These are phyloP conservation scores for Barbarea vulgaris DNA, from an alignment of 345 rosid species.

Conservation along the genomic window DNA sequence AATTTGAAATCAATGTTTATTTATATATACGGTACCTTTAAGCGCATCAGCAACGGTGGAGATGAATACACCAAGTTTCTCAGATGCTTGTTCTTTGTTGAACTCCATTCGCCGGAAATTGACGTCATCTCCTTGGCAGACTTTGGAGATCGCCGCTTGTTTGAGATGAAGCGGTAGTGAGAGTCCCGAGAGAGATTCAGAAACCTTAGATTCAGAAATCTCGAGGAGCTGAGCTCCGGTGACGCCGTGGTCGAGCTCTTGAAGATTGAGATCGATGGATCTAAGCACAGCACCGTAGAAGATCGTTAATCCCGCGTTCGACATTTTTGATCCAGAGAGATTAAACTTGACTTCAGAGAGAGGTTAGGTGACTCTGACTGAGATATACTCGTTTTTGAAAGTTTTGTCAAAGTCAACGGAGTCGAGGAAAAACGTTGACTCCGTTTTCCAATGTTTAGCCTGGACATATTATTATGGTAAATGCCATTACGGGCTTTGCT, in stretches of 20 bases:
- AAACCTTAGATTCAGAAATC: slow-evolving; percentile 58
- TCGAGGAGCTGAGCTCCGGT: slow-evolving; percentile 72
- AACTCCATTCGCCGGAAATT: slow-evolving; percentile 48
- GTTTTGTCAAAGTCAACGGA: slow-evolving; percentile 6
- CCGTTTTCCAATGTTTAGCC: not conserved
- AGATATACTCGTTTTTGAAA: slow-evolving; percentile 8
- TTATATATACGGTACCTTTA: slow-evolving; percentile 45
- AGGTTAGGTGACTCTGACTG: not conserved
- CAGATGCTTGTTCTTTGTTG: slow-evolving; percentile 43
- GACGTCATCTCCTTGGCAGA: slow-evolving; percentile 40
- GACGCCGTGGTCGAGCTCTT: slow-evolving; percentile 38
- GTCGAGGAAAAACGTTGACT: slow-evolving; percentile 19
- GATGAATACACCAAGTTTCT: slow-evolving; percentile 51
- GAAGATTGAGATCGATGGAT: slow-evolving; percentile 49
- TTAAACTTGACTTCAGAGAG: slow-evolving; percentile 10
- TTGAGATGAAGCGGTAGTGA: slow-evolving; percentile 62
- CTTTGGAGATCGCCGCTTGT: slow-evolving; percentile 54
- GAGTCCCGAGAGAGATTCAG: slow-evolving; percentile 55
- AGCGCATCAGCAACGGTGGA: slow-evolving; percentile 66
- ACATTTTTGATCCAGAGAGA: slow-evolving; percentile 41
- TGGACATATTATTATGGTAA: no score
- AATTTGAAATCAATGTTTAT: not conserved
- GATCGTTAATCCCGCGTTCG: slow-evolving; percentile 59
- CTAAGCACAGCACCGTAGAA: slow-evolving; percentile 70
- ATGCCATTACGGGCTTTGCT: no score